Conservation (phyloP, 257 asterid species). For the Solanum paucissectum region DNA sequence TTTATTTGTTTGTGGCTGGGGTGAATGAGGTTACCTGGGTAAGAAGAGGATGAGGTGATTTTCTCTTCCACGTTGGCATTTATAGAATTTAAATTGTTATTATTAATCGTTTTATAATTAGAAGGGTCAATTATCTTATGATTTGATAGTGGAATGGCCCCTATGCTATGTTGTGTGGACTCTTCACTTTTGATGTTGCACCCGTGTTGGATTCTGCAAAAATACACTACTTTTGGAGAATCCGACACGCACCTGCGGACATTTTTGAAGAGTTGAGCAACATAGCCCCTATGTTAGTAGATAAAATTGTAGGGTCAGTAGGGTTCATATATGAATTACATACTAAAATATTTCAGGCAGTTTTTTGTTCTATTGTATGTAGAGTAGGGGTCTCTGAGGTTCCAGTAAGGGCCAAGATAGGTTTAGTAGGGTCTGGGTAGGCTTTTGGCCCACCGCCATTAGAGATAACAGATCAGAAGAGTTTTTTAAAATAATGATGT, state of each 20-base stretch:
- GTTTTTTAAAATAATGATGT: not conserved
- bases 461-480: not conserved
- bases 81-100: no score
- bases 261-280: not conserved
- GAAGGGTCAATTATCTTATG: not conserved
- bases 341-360: not conserved
- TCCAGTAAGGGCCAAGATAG: not conserved
- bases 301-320: not conserved
- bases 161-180: not conserved
- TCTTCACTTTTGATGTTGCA: not conserved
- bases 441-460: not conserved
- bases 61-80: not conserved
- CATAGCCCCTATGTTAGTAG: not conserved
- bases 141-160: not conserved
- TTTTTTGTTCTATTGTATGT: not conserved
- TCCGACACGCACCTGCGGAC: not conserved
- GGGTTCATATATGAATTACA: not conserved
- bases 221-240: not conserved
- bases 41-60: not conserved
- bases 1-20: not conserved
- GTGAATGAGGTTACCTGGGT: not conserved
- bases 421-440: not conserved
- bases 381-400: not conserved
- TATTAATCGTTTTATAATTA: not conserved
- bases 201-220: not conserved